Base-by-base conservation (phyloP, 2,329 filamentous ascomycete genomes). In the Ophiostoma ulmi region DNA sequence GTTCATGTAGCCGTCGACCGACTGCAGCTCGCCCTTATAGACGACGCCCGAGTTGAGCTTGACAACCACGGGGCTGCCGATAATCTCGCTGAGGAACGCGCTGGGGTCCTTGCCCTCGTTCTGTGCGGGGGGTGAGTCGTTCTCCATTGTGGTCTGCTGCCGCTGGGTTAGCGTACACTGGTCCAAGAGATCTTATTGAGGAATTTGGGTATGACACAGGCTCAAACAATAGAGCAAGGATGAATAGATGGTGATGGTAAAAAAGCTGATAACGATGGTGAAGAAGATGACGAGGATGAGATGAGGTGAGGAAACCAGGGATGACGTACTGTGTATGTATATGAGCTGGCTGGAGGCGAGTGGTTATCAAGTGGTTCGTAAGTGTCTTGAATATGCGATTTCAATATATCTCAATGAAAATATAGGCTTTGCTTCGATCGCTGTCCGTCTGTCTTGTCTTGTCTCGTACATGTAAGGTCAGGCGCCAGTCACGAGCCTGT, bases 1-100 rank as follows among this genome's bases (percentile, higher is more conserved):
- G 82, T 99, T 99, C 95, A 99, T 99, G 82, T 98, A 99, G 69
- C 95, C 95, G 80, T 99, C 95, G 68, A 99, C 94, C 0, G 94
- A 97, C 79, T 98, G 94, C 52, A 98, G 86, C 79, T 97, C 93
- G 75, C 95, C 94, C 87, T 95, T 97, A 86, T 97, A 99, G 73
- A 98, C 90, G 72, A 97, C 93, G 70, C 95, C 95, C n/a, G 94
- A 97, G 83, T 99, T 99, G 76, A 99, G 87, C 83, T 98, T 98
- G 75, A 99, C 94, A 1, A 93, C 96, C 75, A 99, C 95, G 52
- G 93, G 89, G 74, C 93, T 92, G 73, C 94, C 94, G 77, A 97
- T 97, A 78, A 99, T 97, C 78, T 97, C 93, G 80, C 91, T 89
- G 72, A 99, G 85, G 80, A 99, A 99, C 75, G 91, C 90, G 14